Percentiles rank a stretch among this genome's conserved stretches.
Evolutionary conservation across 345 rosid species (phyloP).

Genomic region (Physaria fendleri): DNA sequence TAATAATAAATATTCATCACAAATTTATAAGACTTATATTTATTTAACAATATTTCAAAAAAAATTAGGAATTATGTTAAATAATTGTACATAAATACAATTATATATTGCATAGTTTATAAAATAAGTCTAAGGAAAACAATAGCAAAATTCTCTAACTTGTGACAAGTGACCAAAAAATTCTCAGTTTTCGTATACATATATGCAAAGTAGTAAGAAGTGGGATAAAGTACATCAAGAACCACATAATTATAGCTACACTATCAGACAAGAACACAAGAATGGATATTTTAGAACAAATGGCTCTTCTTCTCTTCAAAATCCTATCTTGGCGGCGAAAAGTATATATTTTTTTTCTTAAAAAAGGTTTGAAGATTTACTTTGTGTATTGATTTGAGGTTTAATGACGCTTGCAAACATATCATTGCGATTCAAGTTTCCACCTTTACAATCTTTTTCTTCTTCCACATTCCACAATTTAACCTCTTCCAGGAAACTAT

Average conservation of each 20-base stretch:
- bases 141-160: too few relatives aligned
- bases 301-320: conserved; percentile 13
- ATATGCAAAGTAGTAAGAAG: neutral
- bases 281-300: conserved; percentile 3
- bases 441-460: conserved; percentile 20
- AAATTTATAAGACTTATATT: too few relatives aligned
- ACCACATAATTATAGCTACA: conserved; percentile 10
- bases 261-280: neutral
- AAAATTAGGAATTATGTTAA: too few relatives aligned
- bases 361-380: neutral
- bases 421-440: conserved; percentile 27
- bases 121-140: too few relatives aligned
- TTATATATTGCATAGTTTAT: too few relatives aligned
- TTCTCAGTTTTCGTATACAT: neutral
- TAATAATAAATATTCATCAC: too few relatives aligned
- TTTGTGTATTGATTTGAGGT: neutral
- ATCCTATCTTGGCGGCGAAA: conserved; percentile 1
- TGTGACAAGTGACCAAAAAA: neutral
- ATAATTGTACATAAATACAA: too few relatives aligned
- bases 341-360: neutral
- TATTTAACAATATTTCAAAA: too few relatives aligned
- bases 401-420: conserved; percentile 31
- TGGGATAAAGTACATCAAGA: conserved; percentile 8
- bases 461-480: conserved; percentile 12
- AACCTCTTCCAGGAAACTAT: conserved; percentile 12